Percentiles rank a stretch among this genome's conserved stretches.
Evolutionary conservation across 768 basidiomycete species (phyloP).

Genomic region (Serendipita sp.): DNA sequence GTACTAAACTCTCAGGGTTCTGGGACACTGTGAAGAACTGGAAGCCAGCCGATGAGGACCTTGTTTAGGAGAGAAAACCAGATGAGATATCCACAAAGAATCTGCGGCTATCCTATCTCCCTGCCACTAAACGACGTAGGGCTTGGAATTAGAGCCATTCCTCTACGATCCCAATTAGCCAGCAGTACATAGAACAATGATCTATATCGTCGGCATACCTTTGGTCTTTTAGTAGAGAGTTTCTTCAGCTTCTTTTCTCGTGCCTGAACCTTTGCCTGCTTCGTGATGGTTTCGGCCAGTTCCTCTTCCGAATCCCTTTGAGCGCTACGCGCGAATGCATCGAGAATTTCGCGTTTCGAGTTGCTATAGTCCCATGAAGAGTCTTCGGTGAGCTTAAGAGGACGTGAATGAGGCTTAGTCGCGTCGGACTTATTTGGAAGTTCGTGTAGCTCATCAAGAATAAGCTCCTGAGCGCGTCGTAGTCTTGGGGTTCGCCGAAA

Average conservation of each 20-base stretch:
- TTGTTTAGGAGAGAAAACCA: conserved; percentile 26
- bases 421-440: neutral
- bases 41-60: conserved; percentile 66
- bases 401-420: neutral
- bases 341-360: neutral
- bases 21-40: conserved; percentile 94
- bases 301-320: neutral
- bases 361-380: neutral
- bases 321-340: neutral
- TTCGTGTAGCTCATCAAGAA: neutral
- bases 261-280: neutral
- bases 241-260: neutral
- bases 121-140: neutral
- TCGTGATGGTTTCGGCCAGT: neutral
- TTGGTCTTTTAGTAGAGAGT: neutral
- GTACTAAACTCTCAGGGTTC: conserved; percentile 69
- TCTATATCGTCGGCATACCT: neutral
- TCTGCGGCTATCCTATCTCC: too few relatives aligned
- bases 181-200: neutral
- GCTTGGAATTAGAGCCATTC: neutral
- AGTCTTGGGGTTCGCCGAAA: neutral
- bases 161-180: neutral
- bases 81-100: neutral
- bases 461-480: neutral
- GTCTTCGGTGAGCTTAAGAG: neutral